These are phyloP conservation scores for Pulveroboletus sp. DNA, from an alignment of 768 basidiomycete genomes.

Conservation along the genomic window DNA sequence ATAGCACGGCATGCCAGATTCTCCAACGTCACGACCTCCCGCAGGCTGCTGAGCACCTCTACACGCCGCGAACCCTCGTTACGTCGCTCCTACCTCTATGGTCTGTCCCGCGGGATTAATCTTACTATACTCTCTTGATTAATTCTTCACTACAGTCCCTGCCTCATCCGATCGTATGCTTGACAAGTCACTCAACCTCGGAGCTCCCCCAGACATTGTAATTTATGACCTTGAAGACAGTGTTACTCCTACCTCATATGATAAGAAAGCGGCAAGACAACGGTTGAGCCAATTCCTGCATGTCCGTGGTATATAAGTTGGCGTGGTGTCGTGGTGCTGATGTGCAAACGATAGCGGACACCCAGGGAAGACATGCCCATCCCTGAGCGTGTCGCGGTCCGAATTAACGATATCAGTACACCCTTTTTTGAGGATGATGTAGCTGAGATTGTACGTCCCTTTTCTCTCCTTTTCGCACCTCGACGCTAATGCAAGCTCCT, in stretches of 20 bases:
- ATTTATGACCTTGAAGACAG: constrained; percentile 91
- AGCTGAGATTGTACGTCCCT: constrained; percentile 45
- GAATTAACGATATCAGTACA: constrained; percentile 64
- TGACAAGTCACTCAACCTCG: constrained; percentile 56
- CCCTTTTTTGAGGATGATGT: constrained; percentile 65
- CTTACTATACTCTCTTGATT: not conserved
- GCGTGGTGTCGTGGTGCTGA: constrained; percentile 9
- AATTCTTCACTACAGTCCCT: constrained; percentile 48
- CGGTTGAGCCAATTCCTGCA: constrained; percentile 52
- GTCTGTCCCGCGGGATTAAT: constrained; percentile 16
- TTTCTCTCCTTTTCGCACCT: not conserved
- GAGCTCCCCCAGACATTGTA: constrained; percentile 60
- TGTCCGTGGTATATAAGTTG: constrained; percentile 33
- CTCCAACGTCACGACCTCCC: not conserved
- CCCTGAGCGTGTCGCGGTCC: constrained; percentile 55
- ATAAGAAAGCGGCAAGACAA: constrained; percentile 56
- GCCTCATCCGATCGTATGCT: constrained; percentile 78
- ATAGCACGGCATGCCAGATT: not conserved
- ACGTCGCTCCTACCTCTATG: constrained; percentile 62
- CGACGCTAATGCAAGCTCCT: constrained; percentile 1
- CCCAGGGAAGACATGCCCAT: constrained; percentile 36
- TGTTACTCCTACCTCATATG: constrained; percentile 53
- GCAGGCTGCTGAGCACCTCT: constrained; percentile 16
- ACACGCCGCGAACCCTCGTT: constrained; percentile 20
- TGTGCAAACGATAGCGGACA: constrained; percentile 19